Evolutionary conservation across 176 grass and related monocot genomes (phyloP).

Genomic region (Eragrostis curvula): DNA sequence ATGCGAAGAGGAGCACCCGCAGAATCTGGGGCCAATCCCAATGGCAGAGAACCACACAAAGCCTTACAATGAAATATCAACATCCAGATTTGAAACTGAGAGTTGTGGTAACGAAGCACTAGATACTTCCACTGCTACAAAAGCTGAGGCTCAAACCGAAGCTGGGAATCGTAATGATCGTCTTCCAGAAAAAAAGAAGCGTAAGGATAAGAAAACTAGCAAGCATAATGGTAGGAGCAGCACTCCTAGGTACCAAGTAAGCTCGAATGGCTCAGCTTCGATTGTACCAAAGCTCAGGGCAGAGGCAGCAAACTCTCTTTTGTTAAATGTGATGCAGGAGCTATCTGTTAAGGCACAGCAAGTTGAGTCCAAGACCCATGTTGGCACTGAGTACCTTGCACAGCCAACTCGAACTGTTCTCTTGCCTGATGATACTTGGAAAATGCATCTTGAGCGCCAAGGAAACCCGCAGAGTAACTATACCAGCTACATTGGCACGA

Average conservation of each 20-base stretch:
- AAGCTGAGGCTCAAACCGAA: no score
- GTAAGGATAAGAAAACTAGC: slow-evolving; percentile 24
- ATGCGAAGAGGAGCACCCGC: slow-evolving; percentile 44
- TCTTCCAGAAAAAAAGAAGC: no score
- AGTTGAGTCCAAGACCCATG: slow-evolving; percentile 22
- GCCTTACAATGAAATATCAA: not conserved
- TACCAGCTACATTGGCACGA: not conserved
- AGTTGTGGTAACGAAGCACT: no score
- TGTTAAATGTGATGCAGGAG: slow-evolving; percentile 37
- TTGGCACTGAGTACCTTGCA: not conserved
- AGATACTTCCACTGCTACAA: no score
- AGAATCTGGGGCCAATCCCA: slow-evolving; percentile 37
- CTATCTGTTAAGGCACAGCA: slow-evolving; percentile 42
- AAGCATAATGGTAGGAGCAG: slow-evolving; percentile 33
- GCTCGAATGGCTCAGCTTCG: slow-evolving; percentile 25
- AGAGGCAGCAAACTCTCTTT: slow-evolving; percentile 15
- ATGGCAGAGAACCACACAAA: not conserved
- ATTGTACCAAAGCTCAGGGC: slow-evolving; percentile 13
- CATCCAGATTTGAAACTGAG: no score
- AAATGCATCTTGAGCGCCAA: slow-evolving; percentile 38
- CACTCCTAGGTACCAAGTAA: slow-evolving; percentile 51
- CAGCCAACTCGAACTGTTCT: not conserved
- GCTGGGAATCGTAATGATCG: not conserved
- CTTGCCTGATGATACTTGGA: slow-evolving; percentile 16
- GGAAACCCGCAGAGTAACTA: slow-evolving; percentile 24